phyloP scores from a whole-genome alignment of 2,329 filamentous ascomycete species.

The Paraphoma chrysanthemicola region DNA sequence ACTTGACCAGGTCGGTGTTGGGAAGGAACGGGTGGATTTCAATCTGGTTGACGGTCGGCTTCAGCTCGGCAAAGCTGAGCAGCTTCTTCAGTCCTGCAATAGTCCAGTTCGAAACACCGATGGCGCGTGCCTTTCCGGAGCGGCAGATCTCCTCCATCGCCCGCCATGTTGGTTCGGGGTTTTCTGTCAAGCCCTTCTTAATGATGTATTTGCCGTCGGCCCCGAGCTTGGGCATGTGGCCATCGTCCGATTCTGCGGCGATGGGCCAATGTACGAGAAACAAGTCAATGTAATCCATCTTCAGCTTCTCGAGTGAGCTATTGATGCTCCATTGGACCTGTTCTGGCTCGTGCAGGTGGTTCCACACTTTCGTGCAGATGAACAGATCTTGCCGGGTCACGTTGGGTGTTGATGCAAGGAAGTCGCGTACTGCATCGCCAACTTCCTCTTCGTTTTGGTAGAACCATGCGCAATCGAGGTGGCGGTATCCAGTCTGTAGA shows the following conservation, averaged over 20 bases:
- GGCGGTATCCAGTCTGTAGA: constrained; percentile 66
- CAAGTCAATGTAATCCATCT: constrained; percentile 70
- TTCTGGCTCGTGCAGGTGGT: constrained; percentile 62
- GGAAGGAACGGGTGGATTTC: constrained; percentile 79
- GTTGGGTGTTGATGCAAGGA: constrained; percentile 61
- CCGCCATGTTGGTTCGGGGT: constrained; percentile 71
- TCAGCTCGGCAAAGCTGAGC: constrained; percentile 68
- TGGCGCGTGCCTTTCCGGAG: constrained; percentile 68
- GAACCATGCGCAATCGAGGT: constrained; percentile 73
- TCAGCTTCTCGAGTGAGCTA: constrained; percentile 69
- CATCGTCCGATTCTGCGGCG: constrained; percentile 59
- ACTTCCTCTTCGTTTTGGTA: constrained; percentile 78
- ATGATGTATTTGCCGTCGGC: constrained; percentile 65
- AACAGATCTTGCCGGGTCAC: constrained; percentile 69
- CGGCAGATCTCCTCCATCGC: constrained; percentile 69
- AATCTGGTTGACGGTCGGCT: constrained; percentile 76
- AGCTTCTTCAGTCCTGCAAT: constrained; percentile 72
- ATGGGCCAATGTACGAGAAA: constrained; percentile 72
- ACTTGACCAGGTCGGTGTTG: constrained; percentile 65
- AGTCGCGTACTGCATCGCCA: constrained; percentile 68
- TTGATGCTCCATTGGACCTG: constrained; percentile 66
- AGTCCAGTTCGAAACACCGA: constrained; percentile 78
- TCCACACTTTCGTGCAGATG: constrained; percentile 76
- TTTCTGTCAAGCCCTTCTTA: constrained; percentile 70
- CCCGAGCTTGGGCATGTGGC: constrained; percentile 63